Evolutionary conservation across 2,329 filamentous ascomycete species (phyloP).

Genomic region (Alternaria gansuensis): DNA sequence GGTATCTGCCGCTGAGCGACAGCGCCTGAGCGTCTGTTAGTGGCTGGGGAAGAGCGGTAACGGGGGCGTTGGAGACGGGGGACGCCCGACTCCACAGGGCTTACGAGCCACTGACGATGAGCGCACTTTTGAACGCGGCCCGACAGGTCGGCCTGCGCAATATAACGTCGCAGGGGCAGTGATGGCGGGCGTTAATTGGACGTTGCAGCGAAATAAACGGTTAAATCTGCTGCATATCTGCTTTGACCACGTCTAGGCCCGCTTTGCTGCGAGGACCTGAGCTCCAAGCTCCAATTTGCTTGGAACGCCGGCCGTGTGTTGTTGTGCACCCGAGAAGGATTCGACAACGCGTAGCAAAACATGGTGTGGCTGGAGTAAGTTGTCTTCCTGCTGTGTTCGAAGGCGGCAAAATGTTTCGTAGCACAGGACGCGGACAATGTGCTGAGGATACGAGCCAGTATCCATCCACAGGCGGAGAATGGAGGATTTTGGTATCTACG

Average conservation of each 20-base stretch:
- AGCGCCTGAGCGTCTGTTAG: constrained; percentile 32
- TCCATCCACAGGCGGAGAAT: constrained; percentile 7
- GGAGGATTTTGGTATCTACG: constrained; percentile 16
- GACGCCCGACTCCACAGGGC: constrained; percentile 30
- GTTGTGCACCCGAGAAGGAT: constrained; percentile 32
- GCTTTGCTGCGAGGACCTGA: constrained; percentile 28
- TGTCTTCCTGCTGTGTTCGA: neutral
- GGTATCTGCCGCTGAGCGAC: constrained; percentile 34
- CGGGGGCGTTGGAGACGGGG: constrained; percentile 35
- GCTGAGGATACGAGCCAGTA: constrained; percentile 4
- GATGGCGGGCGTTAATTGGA: constrained; percentile 37
- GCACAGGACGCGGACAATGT: constrained; percentile 15
- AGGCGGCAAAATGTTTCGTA: constrained; percentile 1
- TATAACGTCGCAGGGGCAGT: constrained; percentile 44
- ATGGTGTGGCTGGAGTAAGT: constrained; percentile 1
- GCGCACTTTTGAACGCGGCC: constrained; percentile 33
- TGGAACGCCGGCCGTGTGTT: constrained; percentile 28
- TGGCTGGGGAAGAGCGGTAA: constrained; percentile 35
- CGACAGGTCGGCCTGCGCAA: constrained; percentile 45
- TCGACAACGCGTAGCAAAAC: constrained; percentile 17
- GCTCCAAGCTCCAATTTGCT: constrained; percentile 38
- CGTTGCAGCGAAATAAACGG: constrained; percentile 41
- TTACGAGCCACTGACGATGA: constrained; percentile 40
- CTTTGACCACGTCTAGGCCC: constrained; percentile 30
- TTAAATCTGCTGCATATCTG: constrained; percentile 44